Evolutionary conservation across 306 rosid genomes (phyloP), one percentile per base, ranked within the genome.

Genomic region (Pterocarpus santalinus): DNA sequence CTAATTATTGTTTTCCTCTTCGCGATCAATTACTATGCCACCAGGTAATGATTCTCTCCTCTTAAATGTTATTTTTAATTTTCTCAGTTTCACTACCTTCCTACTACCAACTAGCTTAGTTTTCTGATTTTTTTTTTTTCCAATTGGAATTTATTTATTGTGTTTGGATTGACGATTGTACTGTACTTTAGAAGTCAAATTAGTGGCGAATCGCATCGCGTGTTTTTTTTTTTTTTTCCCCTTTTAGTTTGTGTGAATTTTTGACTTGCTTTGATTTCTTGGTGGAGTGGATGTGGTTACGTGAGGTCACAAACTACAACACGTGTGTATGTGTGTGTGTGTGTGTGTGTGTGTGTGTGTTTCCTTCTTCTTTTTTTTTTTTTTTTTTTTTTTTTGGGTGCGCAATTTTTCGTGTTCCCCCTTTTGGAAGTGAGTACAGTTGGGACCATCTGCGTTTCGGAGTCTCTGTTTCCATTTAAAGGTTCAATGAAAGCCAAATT

Each of bases 31-130:
- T 15, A 66, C 55, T 10, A 81, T 75, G 81, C 49, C 75, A 44
- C 71, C 81, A 35, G 80, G 85, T 81, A 75, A 74, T 5, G 0
- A 10, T 62, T 32, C 44, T 53, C 49, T 15, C 32, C 9, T n/a
- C 39, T 2, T 78, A 53, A 53, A 8, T 30, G 35, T 72, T 35
- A 35, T 53, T 72, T 53, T 55, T 30, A 22, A 5, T 46, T 5
- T 16, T 1, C 15, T 65, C 44, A 64, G 5, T 64, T 76, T 75
- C 47, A 2, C 58, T 43, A 13, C 1, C 58, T 17, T 22, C 28
- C 28, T 22, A 7, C 58, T 28, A 12, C 1, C 58, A 12, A 7
- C 44, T 76, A 15, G 30, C 46, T 33, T 2, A 22, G 28, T 64
- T 74, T 75, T 44, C 7, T 62, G 15, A 10, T 10, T 51, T 51